Evolutionary conservation across 768 basidiomycete genomes (phyloP).

Genomic region (Austroboletus festivus): DNA sequence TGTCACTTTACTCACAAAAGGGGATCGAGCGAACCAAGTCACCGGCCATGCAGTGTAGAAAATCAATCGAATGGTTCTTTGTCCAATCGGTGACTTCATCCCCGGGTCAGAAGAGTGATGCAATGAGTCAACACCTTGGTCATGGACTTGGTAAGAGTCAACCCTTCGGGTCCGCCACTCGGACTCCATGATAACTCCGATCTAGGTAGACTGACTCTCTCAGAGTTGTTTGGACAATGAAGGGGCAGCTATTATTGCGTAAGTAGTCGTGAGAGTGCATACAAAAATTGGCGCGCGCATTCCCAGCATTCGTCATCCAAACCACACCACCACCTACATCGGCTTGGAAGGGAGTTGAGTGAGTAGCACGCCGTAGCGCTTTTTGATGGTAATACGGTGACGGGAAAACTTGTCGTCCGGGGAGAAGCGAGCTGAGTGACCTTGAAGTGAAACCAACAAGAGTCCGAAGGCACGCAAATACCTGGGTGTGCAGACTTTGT

Average conservation of each 20-base stretch:
- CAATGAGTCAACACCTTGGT: background rate
- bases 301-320: conserved; percentile 13
- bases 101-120: too few species aligned
- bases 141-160: too few species aligned
- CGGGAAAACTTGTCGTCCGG: conserved; percentile 99
- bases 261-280: too few species aligned
- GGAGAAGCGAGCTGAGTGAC: conserved; percentile 81
- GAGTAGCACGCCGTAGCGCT: conserved; percentile 82
- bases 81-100: too few species aligned
- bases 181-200: too few species aligned
- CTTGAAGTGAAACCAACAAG: background rate
- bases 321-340: too few species aligned
- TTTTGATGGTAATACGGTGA: conserved; percentile 96
- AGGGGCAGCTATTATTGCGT: background rate
- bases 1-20: background rate
- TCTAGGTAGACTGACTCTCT: too few species aligned
- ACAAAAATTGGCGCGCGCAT: background rate
- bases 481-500: conserved; percentile 98
- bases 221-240: too few species aligned
- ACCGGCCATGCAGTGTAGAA: too few species aligned
- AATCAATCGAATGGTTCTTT: too few species aligned
- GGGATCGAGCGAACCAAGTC: background rate
- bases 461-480: conserved; percentile 28
- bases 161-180: too few species aligned
- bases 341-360: conserved; percentile 90